Conservation (phyloP, 768 basidiomycete species). For the Tulasnella sp. region DNA sequence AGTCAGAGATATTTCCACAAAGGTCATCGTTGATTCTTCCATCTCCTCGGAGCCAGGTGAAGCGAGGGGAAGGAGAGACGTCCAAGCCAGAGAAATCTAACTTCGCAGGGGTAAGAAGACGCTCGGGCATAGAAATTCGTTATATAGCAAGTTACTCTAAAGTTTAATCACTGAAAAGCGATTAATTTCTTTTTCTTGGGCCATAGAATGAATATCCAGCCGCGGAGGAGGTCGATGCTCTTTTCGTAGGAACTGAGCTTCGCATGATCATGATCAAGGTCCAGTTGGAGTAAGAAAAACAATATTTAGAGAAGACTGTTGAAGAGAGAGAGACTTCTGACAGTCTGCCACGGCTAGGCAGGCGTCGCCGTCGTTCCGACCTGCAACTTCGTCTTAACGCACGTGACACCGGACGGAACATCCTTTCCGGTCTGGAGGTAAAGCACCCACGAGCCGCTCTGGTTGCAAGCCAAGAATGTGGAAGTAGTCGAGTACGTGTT, state of each 20-base stretch:
- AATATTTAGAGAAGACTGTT: no score
- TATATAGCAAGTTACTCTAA: not conserved
- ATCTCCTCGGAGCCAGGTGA: not conserved
- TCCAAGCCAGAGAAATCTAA: not conserved
- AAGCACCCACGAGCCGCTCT: not conserved
- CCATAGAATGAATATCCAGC: not conserved
- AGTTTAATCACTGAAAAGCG: not conserved
- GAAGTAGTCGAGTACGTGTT: not conserved
- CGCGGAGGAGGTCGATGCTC: not conserved
- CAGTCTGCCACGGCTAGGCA: no score
- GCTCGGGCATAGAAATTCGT: not conserved
- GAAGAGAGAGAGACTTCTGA: no score
- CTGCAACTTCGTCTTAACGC: not conserved
- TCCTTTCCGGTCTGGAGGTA: constrained; percentile 6
- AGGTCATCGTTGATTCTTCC: not conserved
- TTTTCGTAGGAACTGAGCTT: not conserved
- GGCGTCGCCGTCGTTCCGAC: not conserved
- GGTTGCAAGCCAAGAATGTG: not conserved
- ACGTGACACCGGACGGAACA: not conserved
- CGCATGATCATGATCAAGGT: no score
- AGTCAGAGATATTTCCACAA: not conserved
- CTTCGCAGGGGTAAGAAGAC: not conserved
- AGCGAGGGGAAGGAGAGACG: not conserved
- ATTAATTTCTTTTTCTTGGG: not conserved
- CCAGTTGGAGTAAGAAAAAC: no score